Evolutionary conservation across 1,284 basidiomycete genomes (phyloP).

Genomic region (Neonothopanus nambi): DNA sequence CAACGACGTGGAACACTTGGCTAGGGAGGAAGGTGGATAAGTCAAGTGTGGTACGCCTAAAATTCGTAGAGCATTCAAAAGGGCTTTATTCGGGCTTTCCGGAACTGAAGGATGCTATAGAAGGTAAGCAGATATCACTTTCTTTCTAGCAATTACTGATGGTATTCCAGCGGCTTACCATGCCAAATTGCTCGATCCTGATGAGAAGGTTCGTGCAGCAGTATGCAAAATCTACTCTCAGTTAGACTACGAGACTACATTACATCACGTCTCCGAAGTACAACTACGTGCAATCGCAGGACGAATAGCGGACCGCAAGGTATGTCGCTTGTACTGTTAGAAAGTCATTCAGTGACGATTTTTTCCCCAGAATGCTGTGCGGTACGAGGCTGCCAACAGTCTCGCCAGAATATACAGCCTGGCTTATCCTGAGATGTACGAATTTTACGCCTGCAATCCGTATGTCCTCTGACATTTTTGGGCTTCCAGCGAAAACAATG

Average conservation of each 20-base stretch:
- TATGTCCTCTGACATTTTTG: neutral
- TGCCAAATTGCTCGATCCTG: conserved; percentile 81
- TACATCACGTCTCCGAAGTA: conserved; percentile 76
- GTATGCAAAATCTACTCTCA: conserved; percentile 82
- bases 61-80: conserved; percentile 75
- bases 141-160: conserved; percentile 11
- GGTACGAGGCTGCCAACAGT: conserved; percentile 78
- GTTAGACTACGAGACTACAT: conserved; percentile 87
- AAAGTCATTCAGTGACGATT: neutral
- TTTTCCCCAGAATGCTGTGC: conserved; percentile 64
- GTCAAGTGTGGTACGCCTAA: conserved; percentile 66
- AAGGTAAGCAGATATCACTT: conserved; percentile 48
- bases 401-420: conserved; percentile 80
- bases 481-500: conserved; percentile 78
- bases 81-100: conserved; percentile 67
- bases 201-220: conserved; percentile 88
- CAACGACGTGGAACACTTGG: conserved; percentile 87
- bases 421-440: conserved; percentile 89
- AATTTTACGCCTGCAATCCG: conserved; percentile 8
- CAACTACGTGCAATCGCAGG: conserved; percentile 70
- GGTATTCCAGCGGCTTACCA: conserved; percentile 49
- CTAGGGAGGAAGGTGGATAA: conserved; percentile 81
- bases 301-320: conserved; percentile 87
- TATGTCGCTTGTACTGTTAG: conserved; percentile 28
- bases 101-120: conserved; percentile 70